phyloP scores from a whole-genome alignment of 1,284 basidiomycete species.

The Moesziomyces antarcticus region DNA sequence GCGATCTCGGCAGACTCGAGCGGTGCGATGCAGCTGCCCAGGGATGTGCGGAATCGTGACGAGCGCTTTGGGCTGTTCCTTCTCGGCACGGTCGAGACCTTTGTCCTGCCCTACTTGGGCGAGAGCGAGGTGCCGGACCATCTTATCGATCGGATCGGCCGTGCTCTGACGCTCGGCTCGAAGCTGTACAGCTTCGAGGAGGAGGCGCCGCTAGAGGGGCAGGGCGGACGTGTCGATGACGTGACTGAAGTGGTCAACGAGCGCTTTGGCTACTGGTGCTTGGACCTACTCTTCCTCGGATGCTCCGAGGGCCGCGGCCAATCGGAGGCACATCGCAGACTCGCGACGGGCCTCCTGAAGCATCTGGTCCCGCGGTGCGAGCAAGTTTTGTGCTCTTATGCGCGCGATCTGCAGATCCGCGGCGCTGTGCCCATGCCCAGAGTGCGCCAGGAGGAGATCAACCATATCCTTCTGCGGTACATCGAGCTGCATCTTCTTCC shows the following conservation, averaged over 20 bases:
- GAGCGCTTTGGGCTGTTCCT: constrained; percentile 83
- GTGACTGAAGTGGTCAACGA: constrained; percentile 75
- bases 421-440: constrained; percentile 72
- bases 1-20: constrained; percentile 87
- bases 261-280: constrained; percentile 91
- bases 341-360: constrained; percentile 15
- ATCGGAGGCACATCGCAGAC: constrained; percentile 7
- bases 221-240: constrained; percentile 46
- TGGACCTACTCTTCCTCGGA: constrained; percentile 85
- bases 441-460: constrained; percentile 85
- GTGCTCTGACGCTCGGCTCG: constrained; percentile 80
- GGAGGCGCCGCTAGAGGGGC: constrained; percentile 5
- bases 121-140: constrained; percentile 77
- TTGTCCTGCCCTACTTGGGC: constrained; percentile 81
- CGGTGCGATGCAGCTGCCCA: constrained; percentile 69
- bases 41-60: constrained; percentile 76
- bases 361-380: constrained; percentile 73
- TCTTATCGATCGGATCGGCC: constrained; percentile 78
- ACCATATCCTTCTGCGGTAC: constrained; percentile 75
- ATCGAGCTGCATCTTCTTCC: constrained; percentile 28
- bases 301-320: constrained; percentile 71
- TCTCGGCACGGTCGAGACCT: constrained; percentile 73
- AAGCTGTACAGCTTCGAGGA: constrained; percentile 72
- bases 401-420: constrained; percentile 82
- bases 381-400: constrained; percentile 76